phyloP scores from a whole-genome alignment of 1,284 basidiomycete species.

The Ceratobasidium sp. region DNA sequence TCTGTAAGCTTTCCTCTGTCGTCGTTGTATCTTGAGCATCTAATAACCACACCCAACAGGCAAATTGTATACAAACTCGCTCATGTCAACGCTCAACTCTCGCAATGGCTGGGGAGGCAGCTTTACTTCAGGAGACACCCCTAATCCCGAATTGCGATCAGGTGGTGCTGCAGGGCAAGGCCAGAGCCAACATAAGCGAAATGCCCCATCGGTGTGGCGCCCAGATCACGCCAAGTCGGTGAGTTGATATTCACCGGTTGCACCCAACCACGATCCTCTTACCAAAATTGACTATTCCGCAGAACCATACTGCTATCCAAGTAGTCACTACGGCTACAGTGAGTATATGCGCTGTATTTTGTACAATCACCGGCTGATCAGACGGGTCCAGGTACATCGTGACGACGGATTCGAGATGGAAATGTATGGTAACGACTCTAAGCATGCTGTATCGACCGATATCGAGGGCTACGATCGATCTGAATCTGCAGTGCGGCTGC shows the following conservation, averaged over 20 bases:
- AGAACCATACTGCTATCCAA: slow-evolving; percentile 9
- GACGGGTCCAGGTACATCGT: slow-evolving; percentile 5
- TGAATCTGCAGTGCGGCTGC: slow-evolving; percentile 13
- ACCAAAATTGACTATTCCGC: too few species aligned
- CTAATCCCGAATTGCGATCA: slow-evolving; percentile 6
- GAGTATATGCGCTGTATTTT: slow-evolving; percentile 16
- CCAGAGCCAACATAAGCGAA: slow-evolving; percentile 8
- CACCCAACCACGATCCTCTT: neutral
- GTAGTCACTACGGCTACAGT: slow-evolving; percentile 33
- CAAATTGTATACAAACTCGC: slow-evolving; percentile 34
- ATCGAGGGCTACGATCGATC: neutral
- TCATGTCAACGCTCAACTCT: slow-evolving; percentile 37
- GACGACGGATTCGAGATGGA: slow-evolving; percentile 34
- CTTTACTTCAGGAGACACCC: slow-evolving; percentile 12
- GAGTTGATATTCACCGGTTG: neutral
- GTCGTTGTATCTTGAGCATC: too few species aligned
- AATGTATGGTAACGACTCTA: slow-evolving; percentile 6
- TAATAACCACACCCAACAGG: neutral
- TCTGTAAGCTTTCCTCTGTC: slow-evolving; percentile 11
- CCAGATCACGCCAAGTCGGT: slow-evolving; percentile 21
- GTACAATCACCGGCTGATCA: neutral
- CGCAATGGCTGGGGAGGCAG: slow-evolving; percentile 35
- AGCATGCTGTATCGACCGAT: neutral
- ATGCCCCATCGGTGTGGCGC: slow-evolving; percentile 20
- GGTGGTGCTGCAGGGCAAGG: too few species aligned